A percentile compares a stretch with the other conserved stretches of the same genome.
These are phyloP conservation scores for Kalaharituber pfeilii DNA, from an alignment of 2,329 filamentous ascomycete genomes.

Conservation along the genomic window DNA sequence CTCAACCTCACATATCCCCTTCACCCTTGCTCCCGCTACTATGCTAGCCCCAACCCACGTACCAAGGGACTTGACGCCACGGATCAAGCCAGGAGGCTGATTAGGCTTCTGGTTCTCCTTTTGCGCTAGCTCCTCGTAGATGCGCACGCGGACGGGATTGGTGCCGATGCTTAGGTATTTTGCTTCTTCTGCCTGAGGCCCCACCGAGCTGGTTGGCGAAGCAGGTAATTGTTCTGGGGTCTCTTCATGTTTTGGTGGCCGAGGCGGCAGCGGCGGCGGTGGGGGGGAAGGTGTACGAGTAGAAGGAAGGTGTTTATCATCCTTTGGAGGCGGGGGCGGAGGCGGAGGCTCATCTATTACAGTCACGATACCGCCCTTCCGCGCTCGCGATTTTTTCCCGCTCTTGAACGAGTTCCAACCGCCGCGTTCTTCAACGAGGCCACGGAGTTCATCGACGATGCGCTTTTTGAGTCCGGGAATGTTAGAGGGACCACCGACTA, in stretches of 20 bases:
- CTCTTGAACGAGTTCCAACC: conserved; percentile 36
- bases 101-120: conserved; percentile 1
- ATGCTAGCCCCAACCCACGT: conserved; percentile 49
- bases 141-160: not conserved
- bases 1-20: conserved; percentile 46
- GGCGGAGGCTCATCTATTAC: not conserved
- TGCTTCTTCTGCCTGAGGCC: not conserved
- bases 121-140: not conserved
- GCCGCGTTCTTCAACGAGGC: conserved; percentile 47
- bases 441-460: conserved; percentile 55
- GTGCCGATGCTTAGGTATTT: not conserved
- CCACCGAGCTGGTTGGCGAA: not conserved
- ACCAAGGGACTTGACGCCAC: conserved; percentile 43
- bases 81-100: conserved; percentile 11
- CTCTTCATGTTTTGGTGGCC: not conserved
- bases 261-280: not conserved
- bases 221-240: not conserved
- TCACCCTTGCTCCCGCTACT: conserved; percentile 40
- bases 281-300: not conserved
- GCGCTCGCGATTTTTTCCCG: conserved; percentile 9
- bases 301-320: no score
- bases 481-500: conserved; percentile 63
- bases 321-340: not conserved
- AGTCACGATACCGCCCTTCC: conserved; percentile 4
- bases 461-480: conserved; percentile 65